Base-by-base conservation (phyloP, 1,284 basidiomycete species). In the Cutaneotrichosporon sp. region DNA sequence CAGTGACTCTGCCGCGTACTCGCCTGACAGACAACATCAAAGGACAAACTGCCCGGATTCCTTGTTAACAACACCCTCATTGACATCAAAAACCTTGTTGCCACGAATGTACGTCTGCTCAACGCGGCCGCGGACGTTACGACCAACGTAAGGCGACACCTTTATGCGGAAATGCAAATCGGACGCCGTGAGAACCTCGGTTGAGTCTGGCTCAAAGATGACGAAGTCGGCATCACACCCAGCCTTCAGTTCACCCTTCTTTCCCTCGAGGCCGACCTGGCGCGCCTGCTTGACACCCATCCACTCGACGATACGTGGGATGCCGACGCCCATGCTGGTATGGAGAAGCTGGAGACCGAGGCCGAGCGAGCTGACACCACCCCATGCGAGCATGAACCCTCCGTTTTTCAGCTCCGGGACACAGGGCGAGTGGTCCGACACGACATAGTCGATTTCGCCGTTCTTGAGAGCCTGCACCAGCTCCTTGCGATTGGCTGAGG, bases 351-450 rank as follows among this genome's bases (percentile, higher is more conserved):
- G 87, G 42, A 94, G 73, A 0, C 92, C 92, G 14, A 96, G 77
- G 5, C 92, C 92, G 20, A 96, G 80, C 4, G 88, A 86, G 54
- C 85, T 86, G 57, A 96, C 88, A 0, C 92, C 92, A 48, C 92
- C 92, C 92, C 92, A 96, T 0, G 92, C 90, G 19, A 78, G 72
- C 85, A 93, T 87, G 58, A 94, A 80, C 45, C 86, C 84, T n/a
- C 89, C 70, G 56, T 81, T 81, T 77, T 96, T 97, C 56, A 96
- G 76, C 64, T 86, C 83, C 25, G 82, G 78, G 11, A 87, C 80
- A 72, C 91, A 96, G 11, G 92, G 92, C 61, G 88, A 90, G 70
- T 97, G 92, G 75, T 96, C 92, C 46, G 88, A 91, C 14, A 96
- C 90, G 50, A 96, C 83, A 66, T 82, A 91, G 71, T 93, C 87